A percentile compares a stretch with the other conserved stretches of the same genome.
Evolutionary conservation across 805 yeast genomes (phyloP).

Genomic region (Zygosaccharomyces siamensis): DNA sequence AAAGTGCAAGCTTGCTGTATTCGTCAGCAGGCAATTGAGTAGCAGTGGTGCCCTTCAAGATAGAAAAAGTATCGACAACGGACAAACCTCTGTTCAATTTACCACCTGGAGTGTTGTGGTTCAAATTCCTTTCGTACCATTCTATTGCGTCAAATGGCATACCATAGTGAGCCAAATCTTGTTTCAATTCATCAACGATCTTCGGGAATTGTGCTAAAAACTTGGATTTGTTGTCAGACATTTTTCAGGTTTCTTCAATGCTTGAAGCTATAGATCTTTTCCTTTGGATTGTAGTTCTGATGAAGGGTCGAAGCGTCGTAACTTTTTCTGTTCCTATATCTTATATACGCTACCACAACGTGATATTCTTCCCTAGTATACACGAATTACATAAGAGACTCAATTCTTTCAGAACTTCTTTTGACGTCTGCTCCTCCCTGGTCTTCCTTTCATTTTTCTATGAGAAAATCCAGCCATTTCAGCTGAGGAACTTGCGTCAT

Average conservation of each 20-base stretch:
- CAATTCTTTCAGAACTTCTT: conserved; percentile 22
- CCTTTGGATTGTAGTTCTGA: not conserved
- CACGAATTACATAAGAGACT: not conserved
- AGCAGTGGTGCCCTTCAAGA: conserved; percentile 60
- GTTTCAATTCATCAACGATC: conserved; percentile 68
- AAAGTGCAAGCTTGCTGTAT: conserved; percentile 76
- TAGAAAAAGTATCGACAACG: conserved; percentile 85
- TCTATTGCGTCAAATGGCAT: conserved; percentile 81
- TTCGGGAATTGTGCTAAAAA: conserved; percentile 68
- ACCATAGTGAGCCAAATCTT: conserved; percentile 58
- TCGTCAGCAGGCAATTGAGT: conserved; percentile 57
- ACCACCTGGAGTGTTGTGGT: conserved; percentile 94
- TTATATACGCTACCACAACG: conserved; percentile 1
- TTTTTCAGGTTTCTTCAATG: conserved; percentile 22
- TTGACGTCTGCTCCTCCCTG: conserved; percentile 52
- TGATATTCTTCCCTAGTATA: conserved; percentile 4
- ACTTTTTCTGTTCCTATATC: too few relatives aligned
- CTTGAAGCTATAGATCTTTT: not conserved
- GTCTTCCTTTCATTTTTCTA: conserved; percentile 50
- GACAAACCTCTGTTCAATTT: conserved; percentile 94
- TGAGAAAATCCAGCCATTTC: conserved; percentile 57
- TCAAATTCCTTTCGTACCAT: conserved; percentile 72
- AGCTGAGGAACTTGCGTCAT: conserved; percentile 65
- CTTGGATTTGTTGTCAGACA: conserved; percentile 39
- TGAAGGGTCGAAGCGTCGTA: too few relatives aligned